Conservation (phyloP, 345 rosid genomes). For the Gossypium thurberi region DNA sequence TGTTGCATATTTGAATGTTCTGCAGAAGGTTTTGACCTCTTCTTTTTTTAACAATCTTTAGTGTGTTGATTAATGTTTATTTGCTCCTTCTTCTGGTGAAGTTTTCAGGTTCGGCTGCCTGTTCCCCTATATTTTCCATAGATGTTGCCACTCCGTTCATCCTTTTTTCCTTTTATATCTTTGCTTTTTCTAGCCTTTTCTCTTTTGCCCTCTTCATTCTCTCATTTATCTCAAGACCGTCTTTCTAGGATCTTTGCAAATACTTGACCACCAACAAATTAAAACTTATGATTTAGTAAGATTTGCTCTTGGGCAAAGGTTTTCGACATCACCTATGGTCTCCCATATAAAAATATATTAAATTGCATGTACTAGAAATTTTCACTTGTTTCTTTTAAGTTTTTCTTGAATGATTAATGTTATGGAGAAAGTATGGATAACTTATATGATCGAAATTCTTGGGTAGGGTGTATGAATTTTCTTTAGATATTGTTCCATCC, state of each 20-base stretch:
- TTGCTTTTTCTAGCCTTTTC: background rate
- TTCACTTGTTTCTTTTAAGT: background rate
- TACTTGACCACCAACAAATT: background rate
- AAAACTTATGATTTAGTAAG: background rate
- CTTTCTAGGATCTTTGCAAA: background rate
- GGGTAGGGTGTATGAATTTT: background rate
- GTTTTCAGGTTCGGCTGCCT: background rate
- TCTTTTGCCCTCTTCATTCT: background rate
- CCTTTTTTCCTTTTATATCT: background rate
- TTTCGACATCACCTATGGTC: background rate
- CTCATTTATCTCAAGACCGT: background rate
- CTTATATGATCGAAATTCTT: background rate
- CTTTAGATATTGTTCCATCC: background rate
- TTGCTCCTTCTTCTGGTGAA: background rate
- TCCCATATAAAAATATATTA: background rate
- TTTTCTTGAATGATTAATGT: background rate
- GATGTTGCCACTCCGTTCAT: background rate
- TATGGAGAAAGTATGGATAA: background rate
- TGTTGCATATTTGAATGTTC: slow-evolving; percentile 91
- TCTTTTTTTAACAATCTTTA: background rate
- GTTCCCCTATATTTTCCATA: background rate
- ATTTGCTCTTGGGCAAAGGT: background rate
- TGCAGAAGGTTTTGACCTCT: slow-evolving; percentile 60
- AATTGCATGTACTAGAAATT: background rate
- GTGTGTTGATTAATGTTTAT: background rate